These are phyloP conservation scores for Phellinidium pouzarii DNA, from an alignment of 1,284 basidiomycete genomes.

Conservation along the genomic window DNA sequence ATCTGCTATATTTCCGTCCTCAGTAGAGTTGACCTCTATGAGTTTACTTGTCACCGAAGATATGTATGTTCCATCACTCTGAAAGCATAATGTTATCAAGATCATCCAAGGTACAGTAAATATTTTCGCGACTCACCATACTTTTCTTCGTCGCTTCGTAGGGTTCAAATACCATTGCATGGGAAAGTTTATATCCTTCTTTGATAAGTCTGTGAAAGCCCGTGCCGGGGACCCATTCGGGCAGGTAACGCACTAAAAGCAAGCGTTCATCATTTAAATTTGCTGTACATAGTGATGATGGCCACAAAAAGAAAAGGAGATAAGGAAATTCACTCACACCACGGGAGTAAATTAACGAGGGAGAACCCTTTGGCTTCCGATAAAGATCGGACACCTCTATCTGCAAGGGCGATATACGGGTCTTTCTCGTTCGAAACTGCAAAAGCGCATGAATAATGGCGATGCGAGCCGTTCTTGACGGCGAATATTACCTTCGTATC, in stretches of 20 bases:
- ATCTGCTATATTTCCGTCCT: background rate
- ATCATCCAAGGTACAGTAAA: background rate
- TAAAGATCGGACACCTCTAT: constrained; percentile 14
- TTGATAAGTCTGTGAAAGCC: constrained; percentile 9
- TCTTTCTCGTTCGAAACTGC: constrained; percentile 5
- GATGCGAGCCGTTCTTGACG: background rate
- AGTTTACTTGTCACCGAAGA: constrained; percentile 14
- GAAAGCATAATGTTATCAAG: background rate
- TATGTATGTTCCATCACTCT: constrained; percentile 8
- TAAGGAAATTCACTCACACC: constrained; percentile 1
- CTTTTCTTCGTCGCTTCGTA: background rate
- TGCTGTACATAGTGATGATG: background rate
- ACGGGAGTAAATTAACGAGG: constrained; percentile 16
- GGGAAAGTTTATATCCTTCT: background rate
- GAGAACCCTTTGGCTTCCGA: constrained; percentile 16
- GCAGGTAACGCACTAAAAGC: constrained; percentile 19
- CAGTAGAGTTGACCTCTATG: background rate
- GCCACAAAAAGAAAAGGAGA: background rate
- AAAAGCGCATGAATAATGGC: background rate
- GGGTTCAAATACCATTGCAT: constrained; percentile 2
- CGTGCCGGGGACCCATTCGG: constrained; percentile 21
- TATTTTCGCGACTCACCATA: background rate
- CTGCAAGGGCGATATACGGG: constrained; percentile 11
- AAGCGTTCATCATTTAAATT: background rate
- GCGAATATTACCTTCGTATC: constrained; percentile 8